Percentiles rank a stretch among this genome's conserved stretches.
phyloP scores from a whole-genome alignment of 306 rosid species.

The Rosa rugosa region DNA sequence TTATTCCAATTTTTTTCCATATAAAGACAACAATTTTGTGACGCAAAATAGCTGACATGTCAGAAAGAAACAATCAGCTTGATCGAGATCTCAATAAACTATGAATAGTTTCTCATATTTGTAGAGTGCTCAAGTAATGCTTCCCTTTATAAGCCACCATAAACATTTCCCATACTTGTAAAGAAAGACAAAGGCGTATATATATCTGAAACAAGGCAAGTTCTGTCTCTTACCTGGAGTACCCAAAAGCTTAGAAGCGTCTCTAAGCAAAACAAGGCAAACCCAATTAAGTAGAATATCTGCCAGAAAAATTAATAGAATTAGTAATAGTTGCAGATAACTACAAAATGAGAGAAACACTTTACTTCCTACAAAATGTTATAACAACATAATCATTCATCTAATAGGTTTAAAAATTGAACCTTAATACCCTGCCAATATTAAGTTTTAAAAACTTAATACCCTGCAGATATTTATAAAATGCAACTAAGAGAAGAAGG shows the following conservation, averaged over 20 bases:
- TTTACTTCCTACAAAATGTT: background rate
- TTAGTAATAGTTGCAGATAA: constrained; percentile 17
- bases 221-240: constrained; percentile 65
- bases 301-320: constrained; percentile 32
- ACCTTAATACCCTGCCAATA: background rate
- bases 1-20: background rate
- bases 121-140: background rate
- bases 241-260: constrained; percentile 95
- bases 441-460: background rate
- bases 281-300: constrained; percentile 91
- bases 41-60: background rate
- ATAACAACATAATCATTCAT: background rate
- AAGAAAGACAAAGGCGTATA: background rate
- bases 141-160: background rate
- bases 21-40: background rate
- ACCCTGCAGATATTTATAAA: background rate
- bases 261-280: constrained; percentile 94
- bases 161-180: background rate
- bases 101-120: background rate
- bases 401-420: background rate
- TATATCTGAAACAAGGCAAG: constrained; percentile 3
- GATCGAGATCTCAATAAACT: background rate
- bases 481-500: background rate
- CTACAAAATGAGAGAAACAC: background rate
- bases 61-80: background rate